These are phyloP conservation scores for Mesotaenium endlicherianum DNA, from an alignment of 139 green algal species.

Conservation along the genomic window DNA sequence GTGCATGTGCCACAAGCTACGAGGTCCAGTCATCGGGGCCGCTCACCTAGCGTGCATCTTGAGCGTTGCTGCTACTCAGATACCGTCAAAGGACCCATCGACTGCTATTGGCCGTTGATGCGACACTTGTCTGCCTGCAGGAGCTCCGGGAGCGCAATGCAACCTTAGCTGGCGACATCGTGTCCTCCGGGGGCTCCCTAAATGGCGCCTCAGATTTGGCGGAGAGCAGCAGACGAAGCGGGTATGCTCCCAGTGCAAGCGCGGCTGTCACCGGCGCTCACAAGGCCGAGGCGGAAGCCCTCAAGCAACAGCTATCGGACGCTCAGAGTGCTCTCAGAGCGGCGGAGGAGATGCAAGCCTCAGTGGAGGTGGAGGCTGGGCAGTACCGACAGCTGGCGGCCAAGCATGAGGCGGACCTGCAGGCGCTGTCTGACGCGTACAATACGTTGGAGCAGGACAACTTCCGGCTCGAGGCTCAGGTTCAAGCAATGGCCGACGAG, in stretches of 20 bases:
- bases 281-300: constrained; percentile 21
- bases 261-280: too few species aligned
- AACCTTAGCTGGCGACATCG: constrained; percentile 60
- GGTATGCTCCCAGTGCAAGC: too few species aligned
- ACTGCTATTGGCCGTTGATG: too few species aligned
- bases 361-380: constrained; percentile 58
- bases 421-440: constrained; percentile 70
- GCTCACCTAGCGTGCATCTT: too few species aligned
- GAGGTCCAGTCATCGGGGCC: too few species aligned
- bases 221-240: too few species aligned
- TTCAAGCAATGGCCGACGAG: background rate
- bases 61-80: too few species aligned
- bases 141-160: constrained; percentile 61
- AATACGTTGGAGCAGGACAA: constrained; percentile 68
- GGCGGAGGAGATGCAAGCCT: background rate
- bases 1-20: too few species aligned
- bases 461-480: constrained; percentile 51
- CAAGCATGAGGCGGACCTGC: constrained; percentile 44
- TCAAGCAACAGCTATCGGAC: constrained; percentile 22
- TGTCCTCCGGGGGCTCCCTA: too few species aligned
- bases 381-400: constrained; percentile 17
- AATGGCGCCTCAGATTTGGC: constrained; percentile 63
- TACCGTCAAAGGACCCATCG: too few species aligned
- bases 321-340: background rate
- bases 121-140: too few species aligned